A percentile compares a stretch with the other conserved stretches of the same genome.
These are phyloP conservation scores for Gaillardinia entomophila DNA, from an alignment of 805 yeast species.

Conservation along the genomic window DNA sequence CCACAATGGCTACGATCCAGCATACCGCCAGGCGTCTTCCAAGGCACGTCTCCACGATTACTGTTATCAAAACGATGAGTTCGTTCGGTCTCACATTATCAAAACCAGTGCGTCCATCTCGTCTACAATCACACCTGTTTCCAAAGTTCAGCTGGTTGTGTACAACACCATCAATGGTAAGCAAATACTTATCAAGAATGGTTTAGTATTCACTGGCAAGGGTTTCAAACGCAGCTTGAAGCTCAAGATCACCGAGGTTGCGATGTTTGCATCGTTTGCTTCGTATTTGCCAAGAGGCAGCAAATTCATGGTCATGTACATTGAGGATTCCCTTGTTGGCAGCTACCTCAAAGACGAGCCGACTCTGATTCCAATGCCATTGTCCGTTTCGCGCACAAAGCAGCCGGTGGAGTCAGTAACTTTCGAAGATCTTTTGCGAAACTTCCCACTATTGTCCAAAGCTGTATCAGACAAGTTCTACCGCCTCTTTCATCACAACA, in stretches of 20 bases:
- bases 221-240: conserved; percentile 48
- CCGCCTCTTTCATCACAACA: conserved; percentile 36
- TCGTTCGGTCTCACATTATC: conserved; percentile 58
- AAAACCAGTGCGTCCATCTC: conserved; percentile 21
- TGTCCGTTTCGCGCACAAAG: too few relatives aligned
- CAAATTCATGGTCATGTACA: conserved; percentile 49
- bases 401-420: conserved; percentile 13
- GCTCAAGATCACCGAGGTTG: conserved; percentile 39
- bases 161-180: conserved; percentile 52
- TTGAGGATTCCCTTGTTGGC: conserved; percentile 54
- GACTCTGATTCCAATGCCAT: too few relatives aligned
- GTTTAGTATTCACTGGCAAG: conserved; percentile 47
- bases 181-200: conserved; percentile 52
- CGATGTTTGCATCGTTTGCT: conserved; percentile 49
- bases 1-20: conserved; percentile 24
- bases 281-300: conserved; percentile 55
- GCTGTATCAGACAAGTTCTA: conserved; percentile 35
- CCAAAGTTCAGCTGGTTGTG: conserved; percentile 35
- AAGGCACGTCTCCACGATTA: conserved; percentile 40
- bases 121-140: conserved; percentile 15
- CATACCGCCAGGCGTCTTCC: conserved; percentile 10
- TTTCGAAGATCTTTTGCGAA: conserved; percentile 32
- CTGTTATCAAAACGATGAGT: conserved; percentile 51
- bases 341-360: conserved; percentile 5
- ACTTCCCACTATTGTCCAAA: conserved; percentile 33